Evolutionary conservation across 306 rosid genomes (phyloP), one percentile per base, ranked within the genome.

Genomic region (Urtica urens): DNA sequence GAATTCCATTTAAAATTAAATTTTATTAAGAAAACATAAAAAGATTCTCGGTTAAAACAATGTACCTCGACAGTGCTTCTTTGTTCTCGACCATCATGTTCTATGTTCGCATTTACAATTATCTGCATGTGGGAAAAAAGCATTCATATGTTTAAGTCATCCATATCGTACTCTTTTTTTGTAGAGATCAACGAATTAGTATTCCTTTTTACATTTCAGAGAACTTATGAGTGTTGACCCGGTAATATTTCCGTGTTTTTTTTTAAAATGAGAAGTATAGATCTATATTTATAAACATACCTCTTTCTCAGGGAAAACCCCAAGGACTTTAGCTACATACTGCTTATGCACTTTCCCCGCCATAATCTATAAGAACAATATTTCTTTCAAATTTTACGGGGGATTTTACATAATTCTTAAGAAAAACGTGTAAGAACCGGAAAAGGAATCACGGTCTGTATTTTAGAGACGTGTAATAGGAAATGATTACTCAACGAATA

Each of bases 61-160:
- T 73, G 73, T 69, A 82, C 99, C 88, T 80, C 93, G 13, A 75
- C 78, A 10, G 86, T 75, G 82, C 94, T 82, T 67, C 83, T 79
- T 65, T 82, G 85, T 76, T 92, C 93, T 31, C 88, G 83, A 59
- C 94, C 77, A 80, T 86, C 70, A 63, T 92, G 79, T 46, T 79
- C 62, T 62, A 92, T 51, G 52, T 79, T 86, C 51, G 76, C 88
- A 67, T 86, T 93, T 41, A 78, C 78, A 53, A 66, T 56, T 69
- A 71, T 60, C 99, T 92, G 74, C 68, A 63, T 18, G 1, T 9
- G 10, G 6, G 30, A 23, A 23, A 34, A 35, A n/a, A 1, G 37
- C 27, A 3, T n/a, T n/a, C n/a, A n/a, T n/a, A n/a, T n/a, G n/a
- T n/a, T n/a, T n/a, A n/a, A n/a, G n/a, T n/a, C n/a, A n/a, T n/a